Evolutionary conservation across 192 early-diverging fungal genomes (phyloP), one percentile per base, ranked within the genome.

Genomic region (Coemansia asiatica): DNA sequence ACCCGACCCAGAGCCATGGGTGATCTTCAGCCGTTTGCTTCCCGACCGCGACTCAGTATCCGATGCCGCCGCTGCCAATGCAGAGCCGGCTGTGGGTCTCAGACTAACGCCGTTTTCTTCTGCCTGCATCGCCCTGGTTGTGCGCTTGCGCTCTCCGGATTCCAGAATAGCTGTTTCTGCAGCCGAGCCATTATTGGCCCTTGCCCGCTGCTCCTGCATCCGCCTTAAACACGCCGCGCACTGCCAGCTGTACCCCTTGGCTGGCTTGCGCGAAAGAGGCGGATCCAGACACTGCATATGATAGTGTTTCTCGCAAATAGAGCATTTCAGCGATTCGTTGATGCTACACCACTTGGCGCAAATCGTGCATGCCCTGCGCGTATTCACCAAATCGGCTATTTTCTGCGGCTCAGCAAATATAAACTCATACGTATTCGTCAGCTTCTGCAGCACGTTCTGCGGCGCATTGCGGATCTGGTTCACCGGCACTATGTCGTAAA

Each of bases 171-270:
- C 40, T 0, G 57, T 22, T 16, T 56, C 35, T 2, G 62, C 53
- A 7, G 56, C 50, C 2, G 54, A 10, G 21, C 70, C 72, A 38
- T 50, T 35, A 38, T 50, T 35, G 46, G 61, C 55, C 16, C 65
- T 67, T 13, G 36, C 16, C 2, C 79, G 67, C 61, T 79, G 65
- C 26, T 81, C 76, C 66, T 75, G 63, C 1, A 63, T 61, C 26
- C 64, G 72, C 33, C 76, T 68, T 26, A 82, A 75, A 56, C 94
- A 96, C 0, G 83, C 72, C 5, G 88, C 88, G 58, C 94, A 96
- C 68, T 92, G 87, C 89, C 94, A 96, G 18, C 86, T 90, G 62
- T 92, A 94, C 2, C 92, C 93, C 71, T 94, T 95, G 33, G 88
- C 86, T 0, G 91, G 91, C 67, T 91, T 91, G 57, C 83, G 84